Base-by-base conservation (phyloP, 768 basidiomycete species). In the Artomyces pyxidatus region DNA sequence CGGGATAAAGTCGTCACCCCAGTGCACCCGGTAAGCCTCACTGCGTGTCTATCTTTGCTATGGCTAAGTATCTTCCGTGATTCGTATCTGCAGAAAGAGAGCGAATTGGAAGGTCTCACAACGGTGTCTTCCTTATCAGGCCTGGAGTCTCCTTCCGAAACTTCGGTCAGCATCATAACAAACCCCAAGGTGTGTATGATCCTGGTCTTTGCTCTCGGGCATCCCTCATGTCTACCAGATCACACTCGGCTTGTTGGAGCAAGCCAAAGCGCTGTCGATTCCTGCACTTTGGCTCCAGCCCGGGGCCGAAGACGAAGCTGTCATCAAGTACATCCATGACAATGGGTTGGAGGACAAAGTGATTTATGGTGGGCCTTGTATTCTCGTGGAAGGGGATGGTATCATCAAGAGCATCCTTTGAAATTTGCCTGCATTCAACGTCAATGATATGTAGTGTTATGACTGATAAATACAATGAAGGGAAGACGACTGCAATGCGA, bases 221-320 rank as follows among this genome's bases (percentile, higher is more conserved):
- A 19, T 32, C 30, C 42, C 19, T 35, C 16, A 49, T 52, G 35
- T 35, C 19, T 16, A 45, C 12, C 55, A 90, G 86, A 68, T 91
- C 37, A 91, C 88, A 9, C 74, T 89, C 40, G 69, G 68, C 21
- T 55, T 89, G 47, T 65, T 91, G 58, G 68, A 83, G 61, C 72
- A 80, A 50, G 85, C 83, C 7, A 81, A 82, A 62, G 72, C 73
- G n/a, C 75, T 80, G n/a, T 64, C 65, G n/a, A 64, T 88, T n/a
- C 84, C 82, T 5, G 74, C 81, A 3, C 71, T 92, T 38, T 95
- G 92, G 92, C 75, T 94, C 26, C 92, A 95, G 63, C 92, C 92
- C 6, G 90, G 90, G 19, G 88, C 90, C 6, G 81, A 85, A 55
- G 83, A 89, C 58, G 73, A 70, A 14, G 65, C 66, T 3, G 88